Evolutionary conservation across 176 grass and related monocot species (phyloP).

Genomic region (Cenchrus americanus): DNA sequence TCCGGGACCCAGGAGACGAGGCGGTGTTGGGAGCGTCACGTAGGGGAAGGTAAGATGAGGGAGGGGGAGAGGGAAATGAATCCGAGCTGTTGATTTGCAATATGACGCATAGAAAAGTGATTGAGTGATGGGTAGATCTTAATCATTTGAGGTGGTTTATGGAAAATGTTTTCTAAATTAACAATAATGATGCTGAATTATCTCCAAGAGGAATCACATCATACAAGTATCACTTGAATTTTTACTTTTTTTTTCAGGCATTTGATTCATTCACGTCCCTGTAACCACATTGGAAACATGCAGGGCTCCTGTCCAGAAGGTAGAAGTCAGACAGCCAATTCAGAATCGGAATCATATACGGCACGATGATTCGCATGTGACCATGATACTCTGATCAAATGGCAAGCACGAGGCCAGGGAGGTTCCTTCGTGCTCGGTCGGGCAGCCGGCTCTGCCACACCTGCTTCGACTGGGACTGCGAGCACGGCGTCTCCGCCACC

Average conservation of each 20-base stretch:
- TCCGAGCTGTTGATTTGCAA: no score
- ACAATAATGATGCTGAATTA: not conserved
- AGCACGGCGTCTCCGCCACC: not conserved
- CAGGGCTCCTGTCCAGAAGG: not conserved
- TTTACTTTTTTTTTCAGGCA: not conserved
- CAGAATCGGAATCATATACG: not conserved
- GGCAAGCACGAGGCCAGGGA: conserved; percentile 70
- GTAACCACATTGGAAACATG: not conserved
- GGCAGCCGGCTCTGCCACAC: conserved; percentile 71
- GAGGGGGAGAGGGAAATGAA: no score
- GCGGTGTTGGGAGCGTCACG: no score
- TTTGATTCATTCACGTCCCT: not conserved
- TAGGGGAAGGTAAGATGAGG: no score
- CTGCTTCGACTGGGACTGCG: conserved; percentile 22
- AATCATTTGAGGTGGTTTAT: no score
- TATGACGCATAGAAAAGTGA: no score
- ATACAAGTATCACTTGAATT: not conserved
- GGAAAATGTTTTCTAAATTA: not conserved
- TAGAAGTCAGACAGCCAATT: not conserved
- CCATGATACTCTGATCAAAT: conserved; percentile 38
- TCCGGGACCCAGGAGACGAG: no score
- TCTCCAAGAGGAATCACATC: not conserved
- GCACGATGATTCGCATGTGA: conserved; percentile 10
- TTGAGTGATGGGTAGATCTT: no score
- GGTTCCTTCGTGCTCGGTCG: conserved; percentile 45